These are phyloP conservation scores for Botrytis tulipae DNA, from an alignment of 2,329 filamentous ascomycete genomes.

Conservation along the genomic window DNA sequence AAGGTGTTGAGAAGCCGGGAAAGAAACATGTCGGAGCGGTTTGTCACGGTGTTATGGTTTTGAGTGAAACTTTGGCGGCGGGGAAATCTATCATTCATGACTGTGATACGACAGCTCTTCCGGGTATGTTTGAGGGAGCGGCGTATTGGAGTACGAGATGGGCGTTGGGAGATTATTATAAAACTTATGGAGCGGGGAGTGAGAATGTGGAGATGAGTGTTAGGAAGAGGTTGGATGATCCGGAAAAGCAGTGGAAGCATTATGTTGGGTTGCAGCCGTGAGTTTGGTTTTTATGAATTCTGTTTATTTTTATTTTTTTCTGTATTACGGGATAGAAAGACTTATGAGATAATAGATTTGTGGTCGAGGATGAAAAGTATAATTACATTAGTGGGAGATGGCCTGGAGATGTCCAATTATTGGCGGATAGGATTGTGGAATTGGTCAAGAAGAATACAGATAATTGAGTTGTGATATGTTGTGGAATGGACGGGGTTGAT, in stretches of 20 bases:
- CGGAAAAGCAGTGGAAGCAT: conserved; percentile 45
- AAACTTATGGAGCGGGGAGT: conserved; percentile 53
- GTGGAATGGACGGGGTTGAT: background rate
- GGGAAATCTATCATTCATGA: conserved; percentile 46
- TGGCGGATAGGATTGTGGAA: conserved; percentile 45
- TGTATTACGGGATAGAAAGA: too few relatives aligned
- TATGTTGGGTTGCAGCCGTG: conserved; percentile 46
- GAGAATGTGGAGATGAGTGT: conserved; percentile 50
- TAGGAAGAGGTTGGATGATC: conserved; percentile 44
- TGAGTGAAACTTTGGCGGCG: conserved; percentile 43
- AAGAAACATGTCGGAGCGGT: conserved; percentile 48
- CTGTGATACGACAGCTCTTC: conserved; percentile 49
- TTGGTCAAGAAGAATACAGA: conserved; percentile 39
- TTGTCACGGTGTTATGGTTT: conserved; percentile 53
- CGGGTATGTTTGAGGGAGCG: conserved; percentile 48
- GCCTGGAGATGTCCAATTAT: conserved; percentile 45
- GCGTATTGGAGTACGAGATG: conserved; percentile 50
- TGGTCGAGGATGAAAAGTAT: conserved; percentile 49
- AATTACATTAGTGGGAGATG: conserved; percentile 51
- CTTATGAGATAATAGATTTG: conserved; percentile 41
- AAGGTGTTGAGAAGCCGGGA: conserved; percentile 46
- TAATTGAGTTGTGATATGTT: background rate
- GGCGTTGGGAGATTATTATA: conserved; percentile 55
- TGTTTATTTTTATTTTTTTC: background rate
- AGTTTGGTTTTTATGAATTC: conserved; percentile 30